Percentiles rank a stretch among this genome's conserved stretches.
These are phyloP conservation scores for Pulveroboletus sp. DNA, from an alignment of 768 basidiomycete species.

Conservation along the genomic window DNA sequence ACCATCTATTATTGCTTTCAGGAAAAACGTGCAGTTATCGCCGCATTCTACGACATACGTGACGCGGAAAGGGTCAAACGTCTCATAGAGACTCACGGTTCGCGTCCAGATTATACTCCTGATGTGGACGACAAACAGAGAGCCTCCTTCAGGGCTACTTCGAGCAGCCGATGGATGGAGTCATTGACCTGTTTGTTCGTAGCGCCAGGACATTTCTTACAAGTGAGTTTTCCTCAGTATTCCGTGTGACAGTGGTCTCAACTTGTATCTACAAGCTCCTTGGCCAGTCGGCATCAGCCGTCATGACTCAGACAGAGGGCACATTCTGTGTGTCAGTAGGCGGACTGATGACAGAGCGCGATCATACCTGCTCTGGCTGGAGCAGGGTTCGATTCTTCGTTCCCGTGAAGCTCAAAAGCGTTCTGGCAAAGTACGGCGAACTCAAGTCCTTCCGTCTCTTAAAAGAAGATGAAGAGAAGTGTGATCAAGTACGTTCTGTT, in stretches of 20 bases:
- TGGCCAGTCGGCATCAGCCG: slow-evolving; percentile 43
- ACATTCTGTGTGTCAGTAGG: slow-evolving; percentile 47
- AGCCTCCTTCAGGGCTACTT: neutral
- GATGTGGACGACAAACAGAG: slow-evolving; percentile 8
- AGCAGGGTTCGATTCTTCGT: slow-evolving; percentile 23
- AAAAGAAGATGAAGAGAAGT: slow-evolving; percentile 22
- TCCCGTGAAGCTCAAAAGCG: slow-evolving; percentile 28
- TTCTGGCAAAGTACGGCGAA: slow-evolving; percentile 31
- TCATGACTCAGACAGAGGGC: slow-evolving; percentile 51
- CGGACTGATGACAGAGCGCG: slow-evolving; percentile 17
- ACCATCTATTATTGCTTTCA: slow-evolving; percentile 54
- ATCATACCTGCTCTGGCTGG: slow-evolving; percentile 23
- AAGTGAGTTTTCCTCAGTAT: slow-evolving; percentile 33
- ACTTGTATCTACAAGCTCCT: slow-evolving; percentile 40
- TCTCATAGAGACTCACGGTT: slow-evolving; percentile 32
- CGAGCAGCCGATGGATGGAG: slow-evolving; percentile 18
- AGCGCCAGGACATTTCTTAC: slow-evolving; percentile 40
- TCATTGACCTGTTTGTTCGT: slow-evolving; percentile 43
- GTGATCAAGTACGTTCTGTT: slow-evolving; percentile 26
- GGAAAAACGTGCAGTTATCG: slow-evolving; percentile 47
- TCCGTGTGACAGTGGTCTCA: slow-evolving; percentile 6
- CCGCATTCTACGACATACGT: slow-evolving; percentile 61
- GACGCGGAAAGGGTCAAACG: slow-evolving; percentile 46
- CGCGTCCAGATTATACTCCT: neutral
- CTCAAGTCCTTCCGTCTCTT: slow-evolving; percentile 28